Conservation (phyloP, 495 filamentous ascomycete species). For the Haplographium delicatum region DNA sequence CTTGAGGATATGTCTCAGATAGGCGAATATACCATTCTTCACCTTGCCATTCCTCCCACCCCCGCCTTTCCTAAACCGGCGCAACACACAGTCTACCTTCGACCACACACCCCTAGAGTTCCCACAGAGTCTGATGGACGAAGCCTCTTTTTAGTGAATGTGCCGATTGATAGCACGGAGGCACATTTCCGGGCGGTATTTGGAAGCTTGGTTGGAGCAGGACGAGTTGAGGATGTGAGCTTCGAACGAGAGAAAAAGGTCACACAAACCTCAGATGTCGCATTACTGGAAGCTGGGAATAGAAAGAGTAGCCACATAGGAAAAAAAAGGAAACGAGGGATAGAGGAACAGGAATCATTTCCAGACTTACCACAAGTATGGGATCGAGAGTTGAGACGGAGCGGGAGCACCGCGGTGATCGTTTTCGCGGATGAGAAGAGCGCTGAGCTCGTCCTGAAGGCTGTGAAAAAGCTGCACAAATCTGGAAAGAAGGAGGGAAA, state of each 20-base stretch:
- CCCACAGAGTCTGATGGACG: constrained; percentile 65
- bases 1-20: constrained; percentile 26
- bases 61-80: constrained; percentile 51
- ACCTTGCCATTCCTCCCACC: constrained; percentile 56
- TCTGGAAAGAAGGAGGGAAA: constrained; percentile 31
- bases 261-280: constrained; percentile 27
- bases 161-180: constrained; percentile 80
- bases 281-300: constrained; percentile 38
- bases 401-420: constrained; percentile 73
- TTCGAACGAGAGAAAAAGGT: constrained; percentile 55
- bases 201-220: constrained; percentile 59
- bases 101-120: constrained; percentile 71
- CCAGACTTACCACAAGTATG: constrained; percentile 62
- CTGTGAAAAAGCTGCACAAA: constrained; percentile 56
- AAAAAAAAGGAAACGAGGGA: constrained; percentile 67
- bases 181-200: constrained; percentile 71
- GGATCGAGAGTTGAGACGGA: constrained; percentile 64
- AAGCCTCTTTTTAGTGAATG: constrained; percentile 80
- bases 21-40: constrained; percentile 46
- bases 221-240: constrained; percentile 66
- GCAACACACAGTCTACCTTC: constrained; percentile 83
- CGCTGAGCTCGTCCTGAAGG: constrained; percentile 67
- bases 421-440: constrained; percentile 76
- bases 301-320: too few relatives aligned
- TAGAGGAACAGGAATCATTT: constrained; percentile 45